Conservation (phyloP, 805 yeast species). For the Sugiyamaella smithiae region DNA sequence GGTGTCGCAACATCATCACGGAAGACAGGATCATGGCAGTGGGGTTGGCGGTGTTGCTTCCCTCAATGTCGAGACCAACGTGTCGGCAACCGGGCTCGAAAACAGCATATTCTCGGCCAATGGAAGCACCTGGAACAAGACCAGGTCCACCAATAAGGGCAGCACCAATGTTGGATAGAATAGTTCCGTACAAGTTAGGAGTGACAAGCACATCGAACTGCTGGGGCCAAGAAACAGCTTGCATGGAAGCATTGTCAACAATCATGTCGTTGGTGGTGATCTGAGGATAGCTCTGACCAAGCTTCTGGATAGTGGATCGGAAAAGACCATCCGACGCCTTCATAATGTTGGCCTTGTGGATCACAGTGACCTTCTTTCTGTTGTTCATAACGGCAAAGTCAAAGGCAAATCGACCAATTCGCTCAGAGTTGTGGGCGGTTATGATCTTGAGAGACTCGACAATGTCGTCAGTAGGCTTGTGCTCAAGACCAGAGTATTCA, state of each 20-base stretch:
- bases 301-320: constrained; percentile 87
- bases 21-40: constrained; percentile 95
- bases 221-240: constrained; percentile 96
- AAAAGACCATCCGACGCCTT: constrained; percentile 97
- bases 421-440: constrained; percentile 91
- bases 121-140: constrained; percentile 96
- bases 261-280: constrained; percentile 86
- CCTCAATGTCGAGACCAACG: constrained; percentile 95
- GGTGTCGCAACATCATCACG: constrained; percentile 88
- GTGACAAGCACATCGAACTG: constrained; percentile 97
- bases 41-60: constrained; percentile 94
- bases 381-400: constrained; percentile 91
- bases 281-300: constrained; percentile 81
- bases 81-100: constrained; percentile 99
- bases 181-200: constrained; percentile 97
- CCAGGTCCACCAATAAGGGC: constrained; percentile 98
- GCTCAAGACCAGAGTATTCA: constrained; percentile 98
- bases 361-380: constrained; percentile 91
- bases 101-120: constrained; percentile 95
- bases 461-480: constrained; percentile 95
- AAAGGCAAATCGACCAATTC: constrained; percentile 95
- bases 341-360: constrained; percentile 99
- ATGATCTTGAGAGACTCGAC: constrained; percentile 95
- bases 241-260: constrained; percentile 99
- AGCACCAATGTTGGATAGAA: constrained; percentile 96